Percentiles rank a stretch among this genome's conserved stretches.
Conservation (phyloP, 176 grass and related monocot genomes). For the Aegilops bicornis region DNA sequence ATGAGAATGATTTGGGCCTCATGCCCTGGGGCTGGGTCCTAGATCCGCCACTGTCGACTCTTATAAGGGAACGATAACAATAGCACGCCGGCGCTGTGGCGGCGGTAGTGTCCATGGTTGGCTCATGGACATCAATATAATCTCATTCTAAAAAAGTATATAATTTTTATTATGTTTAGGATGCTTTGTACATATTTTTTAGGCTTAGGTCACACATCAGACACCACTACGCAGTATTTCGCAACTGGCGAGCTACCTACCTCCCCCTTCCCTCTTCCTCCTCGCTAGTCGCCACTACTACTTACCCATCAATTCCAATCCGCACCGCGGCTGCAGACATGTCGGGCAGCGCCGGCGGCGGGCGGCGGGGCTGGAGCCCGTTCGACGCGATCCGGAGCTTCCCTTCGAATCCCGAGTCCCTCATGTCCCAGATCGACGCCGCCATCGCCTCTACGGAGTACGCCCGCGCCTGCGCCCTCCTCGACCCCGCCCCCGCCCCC, state of each 20-base stretch:
- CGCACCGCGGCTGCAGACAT: constrained; percentile 11
- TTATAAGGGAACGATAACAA: too few species aligned
- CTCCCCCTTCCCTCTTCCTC: background rate
- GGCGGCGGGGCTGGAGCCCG: constrained; percentile 63
- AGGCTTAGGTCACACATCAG: too few species aligned
- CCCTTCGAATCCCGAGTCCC: constrained; percentile 66
- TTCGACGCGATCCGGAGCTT: constrained; percentile 87
- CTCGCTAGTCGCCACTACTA: background rate
- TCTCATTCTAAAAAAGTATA: too few species aligned
- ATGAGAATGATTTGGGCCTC: too few species aligned
- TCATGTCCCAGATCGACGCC: constrained; percentile 94
- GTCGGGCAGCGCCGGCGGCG: constrained; percentile 11
- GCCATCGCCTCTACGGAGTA: constrained; percentile 86
- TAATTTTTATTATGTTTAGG: too few species aligned
- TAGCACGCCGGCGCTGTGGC: too few species aligned
- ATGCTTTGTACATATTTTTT: too few species aligned
- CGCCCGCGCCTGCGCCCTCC: constrained; percentile 53
- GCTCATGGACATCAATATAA: too few species aligned
- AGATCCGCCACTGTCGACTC: too few species aligned
- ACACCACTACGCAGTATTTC: too few species aligned
- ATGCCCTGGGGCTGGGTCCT: too few species aligned
- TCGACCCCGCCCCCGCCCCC: constrained; percentile 24
- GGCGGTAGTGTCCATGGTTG: too few species aligned
- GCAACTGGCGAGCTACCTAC: background rate
- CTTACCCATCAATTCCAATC: background rate